Evolutionary conservation across 2,329 filamentous ascomycete genomes (phyloP).

Genomic region (Epichloe sp.): DNA sequence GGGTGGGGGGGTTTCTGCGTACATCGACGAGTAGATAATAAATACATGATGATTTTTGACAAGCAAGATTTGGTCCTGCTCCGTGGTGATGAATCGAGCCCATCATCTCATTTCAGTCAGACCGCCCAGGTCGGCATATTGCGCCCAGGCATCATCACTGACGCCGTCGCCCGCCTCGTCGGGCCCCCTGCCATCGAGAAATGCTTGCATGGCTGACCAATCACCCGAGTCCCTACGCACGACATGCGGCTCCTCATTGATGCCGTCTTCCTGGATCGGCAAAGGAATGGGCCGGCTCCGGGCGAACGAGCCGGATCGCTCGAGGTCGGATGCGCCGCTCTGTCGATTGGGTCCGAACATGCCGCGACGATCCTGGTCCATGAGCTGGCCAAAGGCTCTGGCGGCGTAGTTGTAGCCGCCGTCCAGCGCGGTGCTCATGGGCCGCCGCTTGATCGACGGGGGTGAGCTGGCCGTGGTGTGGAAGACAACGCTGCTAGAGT

Average conservation of each 20-base stretch:
- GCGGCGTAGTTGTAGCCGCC: slow-evolving; percentile 14
- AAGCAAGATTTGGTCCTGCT: not conserved
- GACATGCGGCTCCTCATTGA: slow-evolving; percentile 15
- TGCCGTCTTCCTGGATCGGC: slow-evolving; percentile 10
- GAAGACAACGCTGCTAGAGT: slow-evolving; percentile 7
- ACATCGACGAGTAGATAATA: not conserved
- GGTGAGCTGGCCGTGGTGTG: slow-evolving; percentile 6
- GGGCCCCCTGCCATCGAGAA: slow-evolving; percentile 16
- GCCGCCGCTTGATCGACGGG: slow-evolving; percentile 11
- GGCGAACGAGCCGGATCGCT: slow-evolving; percentile 10
- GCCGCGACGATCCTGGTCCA: slow-evolving; percentile 11
- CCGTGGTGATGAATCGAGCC: not conserved
- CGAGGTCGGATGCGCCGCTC: slow-evolving; percentile 12
- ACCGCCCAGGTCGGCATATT: slow-evolving; percentile 33
- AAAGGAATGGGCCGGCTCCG: slow-evolving; percentile 8
- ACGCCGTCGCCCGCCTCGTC: slow-evolving; percentile 10
- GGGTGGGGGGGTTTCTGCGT: no score
- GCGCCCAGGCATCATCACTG: slow-evolving; percentile 29
- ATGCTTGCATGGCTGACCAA: slow-evolving; percentile 24
- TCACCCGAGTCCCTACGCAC: slow-evolving; percentile 18
- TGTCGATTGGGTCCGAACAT: slow-evolving; percentile 11
- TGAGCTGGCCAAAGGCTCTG: slow-evolving; percentile 13
- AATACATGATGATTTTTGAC: not conserved
- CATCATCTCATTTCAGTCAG: slow-evolving; percentile 25
- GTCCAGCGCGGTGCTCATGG: slow-evolving; percentile 17